Conservation (phyloP, 164 flowering plant genomes). For the Houttuynia cordata region DNA sequence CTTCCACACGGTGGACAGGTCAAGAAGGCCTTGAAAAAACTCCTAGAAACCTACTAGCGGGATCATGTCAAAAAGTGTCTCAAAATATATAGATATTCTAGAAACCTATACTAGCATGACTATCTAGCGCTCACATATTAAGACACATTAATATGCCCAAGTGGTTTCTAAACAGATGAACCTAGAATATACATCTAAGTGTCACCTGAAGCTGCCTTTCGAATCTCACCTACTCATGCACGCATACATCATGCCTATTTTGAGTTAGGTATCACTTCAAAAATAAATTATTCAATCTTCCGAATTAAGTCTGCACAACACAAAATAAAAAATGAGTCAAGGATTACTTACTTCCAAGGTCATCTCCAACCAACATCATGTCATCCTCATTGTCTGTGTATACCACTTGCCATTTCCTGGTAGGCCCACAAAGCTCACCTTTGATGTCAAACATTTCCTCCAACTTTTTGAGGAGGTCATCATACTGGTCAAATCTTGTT, state of each 20-base stretch:
- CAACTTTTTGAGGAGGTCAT: slow-evolving; percentile 60
- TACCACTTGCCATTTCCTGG: slow-evolving; percentile 78
- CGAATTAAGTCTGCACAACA: too few species aligned
- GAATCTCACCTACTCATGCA: too few species aligned
- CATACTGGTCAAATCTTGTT: slow-evolving; percentile 50
- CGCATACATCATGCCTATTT: too few species aligned
- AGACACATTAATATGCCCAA: not conserved
- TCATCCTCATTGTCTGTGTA: slow-evolving; percentile 91
- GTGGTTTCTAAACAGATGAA: not conserved
- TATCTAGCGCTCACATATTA: not conserved
- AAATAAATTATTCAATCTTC: too few species aligned
- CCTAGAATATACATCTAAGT: not conserved
- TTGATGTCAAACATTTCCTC: slow-evolving; percentile 82
- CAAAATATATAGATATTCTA: not conserved
- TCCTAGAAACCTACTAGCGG: not conserved
- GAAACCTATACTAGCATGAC: not conserved
- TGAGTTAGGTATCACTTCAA: too few species aligned
- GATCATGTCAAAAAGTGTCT: not conserved
- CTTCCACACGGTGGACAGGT: too few species aligned
- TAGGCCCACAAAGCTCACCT: slow-evolving; percentile 62
- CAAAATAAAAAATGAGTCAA: not conserved
- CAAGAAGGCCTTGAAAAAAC: not conserved
- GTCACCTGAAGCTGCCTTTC: not conserved
- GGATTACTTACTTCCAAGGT: slow-evolving; percentile 84
- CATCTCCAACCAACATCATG: slow-evolving; percentile 97